Evolutionary conservation across 2,329 filamentous ascomycete species (phyloP).

Genomic region (Rutstroemia sp.): DNA sequence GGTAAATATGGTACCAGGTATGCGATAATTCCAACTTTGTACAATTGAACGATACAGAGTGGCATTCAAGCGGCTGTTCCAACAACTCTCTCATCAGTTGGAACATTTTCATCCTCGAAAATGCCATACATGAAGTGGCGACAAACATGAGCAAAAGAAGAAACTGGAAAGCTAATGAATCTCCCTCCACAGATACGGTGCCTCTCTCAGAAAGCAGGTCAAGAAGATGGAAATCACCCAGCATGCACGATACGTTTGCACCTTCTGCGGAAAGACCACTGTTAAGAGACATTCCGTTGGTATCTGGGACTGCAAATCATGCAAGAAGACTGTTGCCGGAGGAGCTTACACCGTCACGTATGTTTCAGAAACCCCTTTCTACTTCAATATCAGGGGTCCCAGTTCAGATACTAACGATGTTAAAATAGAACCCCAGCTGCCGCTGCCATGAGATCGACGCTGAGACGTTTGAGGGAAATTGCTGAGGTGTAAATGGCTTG

Average conservation of each 20-base stretch:
- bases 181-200: slow-evolving; percentile 69
- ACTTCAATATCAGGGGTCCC: not conserved
- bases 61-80: not conserved
- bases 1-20: slow-evolving; percentile 98
- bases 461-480: slow-evolving; percentile 95
- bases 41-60: not conserved
- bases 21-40: slow-evolving; percentile 33
- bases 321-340: slow-evolving; percentile 89
- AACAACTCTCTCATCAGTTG: not conserved
- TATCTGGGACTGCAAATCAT: slow-evolving; percentile 95
- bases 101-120: not conserved
- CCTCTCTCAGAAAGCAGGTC: slow-evolving; percentile 96
- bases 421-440: slow-evolving; percentile 73
- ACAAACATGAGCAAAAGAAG: not conserved
- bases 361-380: slow-evolving; percentile 38
- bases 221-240: slow-evolving; percentile 99
- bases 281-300: slow-evolving; percentile 87
- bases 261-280: slow-evolving; percentile 96
- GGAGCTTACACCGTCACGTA: slow-evolving; percentile 96
- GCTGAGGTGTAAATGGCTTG: slow-evolving; percentile 70
- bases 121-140: not conserved
- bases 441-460: slow-evolving; percentile 89
- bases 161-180: slow-evolving; percentile 16
- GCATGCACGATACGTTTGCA: slow-evolving; percentile 95
- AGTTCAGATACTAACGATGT: slow-evolving; percentile 11